Evolutionary conservation across 306 rosid species (phyloP).

Genomic region (Prunus davidiana): DNA sequence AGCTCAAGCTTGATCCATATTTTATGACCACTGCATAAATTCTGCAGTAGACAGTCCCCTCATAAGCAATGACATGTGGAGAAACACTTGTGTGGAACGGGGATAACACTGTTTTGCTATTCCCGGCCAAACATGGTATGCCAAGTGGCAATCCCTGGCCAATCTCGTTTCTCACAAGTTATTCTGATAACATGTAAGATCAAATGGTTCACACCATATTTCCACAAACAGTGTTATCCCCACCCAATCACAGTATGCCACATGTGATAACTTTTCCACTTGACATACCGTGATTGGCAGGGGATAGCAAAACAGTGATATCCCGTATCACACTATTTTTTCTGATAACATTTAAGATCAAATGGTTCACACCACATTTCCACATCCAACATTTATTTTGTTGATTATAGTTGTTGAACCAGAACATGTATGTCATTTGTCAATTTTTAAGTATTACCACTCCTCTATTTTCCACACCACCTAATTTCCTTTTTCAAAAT

Average conservation of each 20-base stretch:
- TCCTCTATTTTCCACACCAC: constrained; percentile 41
- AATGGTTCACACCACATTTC: constrained; percentile 13
- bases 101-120: no score
- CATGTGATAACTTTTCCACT: no score
- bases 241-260: no score
- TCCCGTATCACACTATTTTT: no score
- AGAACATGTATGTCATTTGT: background rate
- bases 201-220: constrained; percentile 13
- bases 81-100: no score
- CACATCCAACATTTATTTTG: background rate
- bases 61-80: constrained; percentile 9
- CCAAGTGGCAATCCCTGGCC: no score
- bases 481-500: constrained; percentile 9
- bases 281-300: no score
- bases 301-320: no score
- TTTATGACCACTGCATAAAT: background rate
- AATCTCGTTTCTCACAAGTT: no score
- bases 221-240: background rate
- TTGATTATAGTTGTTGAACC: no score
- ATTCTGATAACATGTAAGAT: background rate
- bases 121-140: no score
- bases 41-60: constrained; percentile 10
- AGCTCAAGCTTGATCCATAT: background rate
- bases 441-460: no score
- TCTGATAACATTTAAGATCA: background rate